These are phyloP conservation scores for Hortiboletus campestris DNA, from an alignment of 768 basidiomycete species.

Conservation along the genomic window DNA sequence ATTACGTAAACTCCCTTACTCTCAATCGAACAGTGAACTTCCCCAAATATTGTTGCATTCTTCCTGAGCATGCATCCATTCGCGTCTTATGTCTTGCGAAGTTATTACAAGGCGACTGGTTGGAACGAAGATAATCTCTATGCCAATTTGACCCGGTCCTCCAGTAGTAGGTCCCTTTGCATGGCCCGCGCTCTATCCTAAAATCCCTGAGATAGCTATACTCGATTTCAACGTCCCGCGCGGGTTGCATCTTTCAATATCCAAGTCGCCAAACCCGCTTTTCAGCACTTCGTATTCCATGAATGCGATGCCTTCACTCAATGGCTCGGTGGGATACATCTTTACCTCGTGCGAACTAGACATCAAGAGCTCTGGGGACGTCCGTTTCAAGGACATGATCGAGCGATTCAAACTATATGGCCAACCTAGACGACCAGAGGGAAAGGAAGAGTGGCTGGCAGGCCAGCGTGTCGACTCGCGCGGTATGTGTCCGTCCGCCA, in stretches of 20 bases:
- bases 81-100: conserved; percentile 82
- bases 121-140: conserved; percentile 98
- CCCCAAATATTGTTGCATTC: too few relatives aligned
- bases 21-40: background rate
- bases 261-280: conserved; percentile 83
- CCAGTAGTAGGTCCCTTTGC: conserved; percentile 59
- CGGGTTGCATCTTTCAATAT: conserved; percentile 76
- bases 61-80: conserved; percentile 70
- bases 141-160: conserved; percentile 84
- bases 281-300: conserved; percentile 92
- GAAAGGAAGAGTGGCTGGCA: conserved; percentile 76
- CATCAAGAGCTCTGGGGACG: conserved; percentile 64
- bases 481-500: conserved; percentile 46
- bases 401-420: conserved; percentile 86
- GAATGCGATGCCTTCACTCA: conserved; percentile 89
- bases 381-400: conserved; percentile 84
- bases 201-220: conserved; percentile 53
- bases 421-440: conserved; percentile 76
- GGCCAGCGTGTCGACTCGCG: conserved; percentile 75
- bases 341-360: conserved; percentile 86
- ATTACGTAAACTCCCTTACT: conserved; percentile 16
- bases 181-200: conserved; percentile 2
- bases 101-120: conserved; percentile 88
- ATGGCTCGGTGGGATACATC: conserved; percentile 91
- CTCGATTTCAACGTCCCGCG: conserved; percentile 88